Evolutionary conservation across 768 basidiomycete species (phyloP).

Genomic region (Macrolepiota albuminosa): DNA sequence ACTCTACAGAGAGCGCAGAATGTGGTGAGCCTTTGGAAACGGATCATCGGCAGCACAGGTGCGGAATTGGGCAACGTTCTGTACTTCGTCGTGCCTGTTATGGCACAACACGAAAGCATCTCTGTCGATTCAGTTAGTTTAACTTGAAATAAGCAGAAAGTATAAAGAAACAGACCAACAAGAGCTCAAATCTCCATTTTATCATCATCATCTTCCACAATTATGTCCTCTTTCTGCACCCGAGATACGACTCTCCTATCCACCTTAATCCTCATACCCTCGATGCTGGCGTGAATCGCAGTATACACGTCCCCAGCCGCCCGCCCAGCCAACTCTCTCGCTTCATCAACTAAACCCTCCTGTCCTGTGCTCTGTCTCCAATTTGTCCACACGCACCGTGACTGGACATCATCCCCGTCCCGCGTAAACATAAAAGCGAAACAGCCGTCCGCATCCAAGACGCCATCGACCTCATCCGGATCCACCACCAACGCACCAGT

Average conservation of each 20-base stretch:
- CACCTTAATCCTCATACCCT: constrained; percentile 10
- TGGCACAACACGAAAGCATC: background rate
- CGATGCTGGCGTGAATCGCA: constrained; percentile 41
- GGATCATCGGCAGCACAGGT: too few species aligned
- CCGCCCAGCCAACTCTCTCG: constrained; percentile 41
- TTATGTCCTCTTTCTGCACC: background rate
- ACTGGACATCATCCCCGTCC: constrained; percentile 13
- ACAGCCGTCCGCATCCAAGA: constrained; percentile 46
- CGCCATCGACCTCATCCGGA: constrained; percentile 41
- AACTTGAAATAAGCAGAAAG: background rate
- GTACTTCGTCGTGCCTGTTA: background rate
- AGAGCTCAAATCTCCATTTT: constrained; percentile 38
- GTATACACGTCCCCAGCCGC: constrained; percentile 46
- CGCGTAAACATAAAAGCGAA: constrained; percentile 63
- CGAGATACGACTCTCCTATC: background rate
- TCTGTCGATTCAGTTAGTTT: background rate
- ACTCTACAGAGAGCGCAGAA: constrained; percentile 2
- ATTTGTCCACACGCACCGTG: constrained; percentile 53
- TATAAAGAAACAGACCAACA: background rate
- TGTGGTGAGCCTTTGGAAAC: constrained; percentile 10
- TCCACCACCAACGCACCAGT: constrained; percentile 41
- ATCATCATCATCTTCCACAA: constrained; percentile 21
- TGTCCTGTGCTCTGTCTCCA: constrained; percentile 33
- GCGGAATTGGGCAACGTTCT: too few species aligned
- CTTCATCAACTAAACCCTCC: constrained; percentile 36